A percentile compares a stretch with the other conserved stretches of the same genome.
phyloP scores from a whole-genome alignment of 768 basidiomycete genomes.

The Amanita thiersii region DNA sequence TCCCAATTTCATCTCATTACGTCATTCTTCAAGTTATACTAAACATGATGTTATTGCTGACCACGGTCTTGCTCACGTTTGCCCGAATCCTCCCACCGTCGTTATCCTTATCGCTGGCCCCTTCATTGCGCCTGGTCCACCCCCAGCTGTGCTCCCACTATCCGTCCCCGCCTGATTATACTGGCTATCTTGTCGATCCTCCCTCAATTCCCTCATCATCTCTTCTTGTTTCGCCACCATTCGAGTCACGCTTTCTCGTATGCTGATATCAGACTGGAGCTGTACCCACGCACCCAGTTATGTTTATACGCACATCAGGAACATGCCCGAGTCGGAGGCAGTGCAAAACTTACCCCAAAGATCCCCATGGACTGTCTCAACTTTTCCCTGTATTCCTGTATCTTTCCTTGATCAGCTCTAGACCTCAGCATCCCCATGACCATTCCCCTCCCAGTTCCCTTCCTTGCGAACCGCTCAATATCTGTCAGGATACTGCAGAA shows the following conservation, averaged over 20 bases:
- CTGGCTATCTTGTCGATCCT: too few relatives aligned
- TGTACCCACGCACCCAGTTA: neutral
- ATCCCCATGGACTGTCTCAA: constrained; percentile 3
- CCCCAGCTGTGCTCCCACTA: neutral
- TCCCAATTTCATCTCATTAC: too few relatives aligned
- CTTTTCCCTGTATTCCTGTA: constrained; percentile 5
- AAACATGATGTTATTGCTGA: too few relatives aligned
- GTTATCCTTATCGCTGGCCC: too few relatives aligned
- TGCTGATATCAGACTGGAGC: constrained; percentile 8
- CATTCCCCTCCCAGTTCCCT: constrained; percentile 1
- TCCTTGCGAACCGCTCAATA: constrained; percentile 2
- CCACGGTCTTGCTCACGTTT: too few relatives aligned
- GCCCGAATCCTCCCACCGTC: too few relatives aligned
- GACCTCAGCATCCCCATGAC: constrained; percentile 1
- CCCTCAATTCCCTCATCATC: constrained; percentile 3
- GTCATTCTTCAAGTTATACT: too few relatives aligned
- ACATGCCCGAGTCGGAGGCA: neutral
- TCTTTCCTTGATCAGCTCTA: constrained; percentile 2
- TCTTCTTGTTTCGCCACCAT: constrained; percentile 6
- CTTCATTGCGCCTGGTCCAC: neutral
- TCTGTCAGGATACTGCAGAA: neutral
- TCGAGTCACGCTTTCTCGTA: constrained; percentile 4
- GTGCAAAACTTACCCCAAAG: constrained; percentile 7
- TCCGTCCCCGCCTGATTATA: neutral
- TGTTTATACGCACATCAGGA: neutral